Percentiles rank a stretch among this genome's conserved stretches.
Evolutionary conservation across 1,284 basidiomycete species (phyloP).

Genomic region (Fistulinella cinereoalba): DNA sequence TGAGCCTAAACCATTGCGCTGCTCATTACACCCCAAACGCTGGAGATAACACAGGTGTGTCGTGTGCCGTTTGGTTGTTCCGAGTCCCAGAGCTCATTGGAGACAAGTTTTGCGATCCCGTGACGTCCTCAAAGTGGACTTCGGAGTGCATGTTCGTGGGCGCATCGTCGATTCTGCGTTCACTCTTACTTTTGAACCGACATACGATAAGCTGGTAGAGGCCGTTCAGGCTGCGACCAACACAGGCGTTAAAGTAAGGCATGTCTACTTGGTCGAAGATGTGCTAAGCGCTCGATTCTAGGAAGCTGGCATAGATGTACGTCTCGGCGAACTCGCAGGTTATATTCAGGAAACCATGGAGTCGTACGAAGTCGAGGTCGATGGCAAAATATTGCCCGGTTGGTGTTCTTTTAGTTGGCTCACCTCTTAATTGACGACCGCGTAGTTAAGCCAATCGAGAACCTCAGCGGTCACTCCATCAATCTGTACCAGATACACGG

Average conservation of each 20-base stretch:
- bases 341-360: constrained; percentile 99
- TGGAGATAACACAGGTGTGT: constrained; percentile 82
- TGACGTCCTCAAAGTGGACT: constrained; percentile 96
- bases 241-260: constrained; percentile 73
- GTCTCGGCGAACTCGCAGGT: constrained; percentile 90
- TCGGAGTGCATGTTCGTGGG: constrained; percentile 96
- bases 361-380: constrained; percentile 93
- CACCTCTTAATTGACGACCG: constrained; percentile 1
- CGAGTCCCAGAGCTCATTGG: constrained; percentile 13
- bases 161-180: constrained; percentile 96
- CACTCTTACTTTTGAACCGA: constrained; percentile 87
- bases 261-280: constrained; percentile 6
- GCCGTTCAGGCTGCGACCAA: constrained; percentile 95
- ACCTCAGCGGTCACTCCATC: constrained; percentile 91
- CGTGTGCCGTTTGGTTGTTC: constrained; percentile 3
- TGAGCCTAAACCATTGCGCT: constrained; percentile 92
- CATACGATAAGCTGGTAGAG: constrained; percentile 85
- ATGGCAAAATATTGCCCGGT: constrained; percentile 86
- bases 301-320: constrained; percentile 97
- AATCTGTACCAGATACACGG: constrained; percentile 86
- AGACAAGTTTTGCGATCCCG: constrained; percentile 70
- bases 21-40: constrained; percentile 98
- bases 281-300: constrained; percentile 33
- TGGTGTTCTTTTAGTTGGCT: constrained; percentile 23
- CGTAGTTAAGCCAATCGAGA: constrained; percentile 86